Evolutionary conservation across 352 stramenopile species (phyloP), one percentile per base, ranked within the genome.

Genomic region (Pythium dissotocum): DNA sequence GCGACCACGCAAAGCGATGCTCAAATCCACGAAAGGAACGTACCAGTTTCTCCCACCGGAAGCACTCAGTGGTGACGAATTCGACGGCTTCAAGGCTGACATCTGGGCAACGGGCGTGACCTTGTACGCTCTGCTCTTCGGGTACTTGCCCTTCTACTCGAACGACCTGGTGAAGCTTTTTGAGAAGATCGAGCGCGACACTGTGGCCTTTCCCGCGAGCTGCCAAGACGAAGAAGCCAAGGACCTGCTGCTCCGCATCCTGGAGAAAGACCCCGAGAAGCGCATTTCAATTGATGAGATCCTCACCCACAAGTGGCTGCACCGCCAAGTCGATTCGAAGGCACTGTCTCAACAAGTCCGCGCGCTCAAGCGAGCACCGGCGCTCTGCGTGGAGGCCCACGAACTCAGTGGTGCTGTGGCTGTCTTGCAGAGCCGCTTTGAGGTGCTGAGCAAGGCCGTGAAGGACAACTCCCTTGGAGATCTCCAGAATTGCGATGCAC

Each of bases 61-160:
- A 65, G 82, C 83, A 6, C 71, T 93, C 26, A 87, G 65, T 49
- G 83, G 82, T 26, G 80, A 84, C 21, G 74, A 76, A 44, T 97
- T 94, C 57, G 82, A 82, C 54, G 91, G 89, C 1, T 94, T 87
- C 58, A 88, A 93, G 44, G 91, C 89, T 2, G 92, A 98, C 63
- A 85, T 97, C 40, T 98, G 93, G 92, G 87, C 86, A 26, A 91
- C 97, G 40, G 93, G 93, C 10, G 89, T 98, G 28, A 96, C 97
- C 6, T 76, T 98, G 51, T 98, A 97, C 62, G 91, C 90, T 6
- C 70, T 98, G 9, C 75, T 97, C 8, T 93, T 91, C 35, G 91
- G 93, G 4, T 85, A 78, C 32, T 70, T 98, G 48, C 93, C 93
- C 0, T 98, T 96, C 70, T 94, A 94, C 70, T 89, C 96, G 28